Conservation (phyloP, 2,329 filamentous ascomycete species). For the Calonectria henricotiae region DNA sequence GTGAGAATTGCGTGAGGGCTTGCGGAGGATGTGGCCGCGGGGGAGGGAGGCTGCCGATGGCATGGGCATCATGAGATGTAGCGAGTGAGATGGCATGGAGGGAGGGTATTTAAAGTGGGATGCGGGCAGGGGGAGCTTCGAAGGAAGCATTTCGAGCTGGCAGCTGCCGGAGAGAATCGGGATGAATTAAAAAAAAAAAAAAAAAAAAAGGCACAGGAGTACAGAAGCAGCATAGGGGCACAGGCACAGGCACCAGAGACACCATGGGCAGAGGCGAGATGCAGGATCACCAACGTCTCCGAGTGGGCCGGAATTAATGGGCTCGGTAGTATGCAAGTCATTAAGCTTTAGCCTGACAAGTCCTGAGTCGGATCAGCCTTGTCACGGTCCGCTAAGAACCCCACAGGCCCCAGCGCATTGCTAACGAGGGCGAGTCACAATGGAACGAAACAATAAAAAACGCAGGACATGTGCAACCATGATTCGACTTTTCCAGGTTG, state of each 20-base stretch:
- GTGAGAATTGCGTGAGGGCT: slow-evolving; percentile 30
- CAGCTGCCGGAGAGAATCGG: slow-evolving; percentile 50
- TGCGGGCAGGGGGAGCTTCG: slow-evolving; percentile 15
- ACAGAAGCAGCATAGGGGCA: not conserved
- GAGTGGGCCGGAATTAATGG: slow-evolving; percentile 2
- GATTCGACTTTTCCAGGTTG: slow-evolving; percentile 48
- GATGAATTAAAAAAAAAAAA: slow-evolving; percentile 19
- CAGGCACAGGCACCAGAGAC: slow-evolving; percentile 5
- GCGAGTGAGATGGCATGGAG: slow-evolving; percentile 28
- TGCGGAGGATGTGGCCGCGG: slow-evolving; percentile 4
- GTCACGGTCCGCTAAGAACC: slow-evolving; percentile 3
- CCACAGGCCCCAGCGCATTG: slow-evolving; percentile 7
- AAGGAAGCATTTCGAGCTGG: slow-evolving; percentile 24
- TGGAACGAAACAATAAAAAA: slow-evolving; percentile 42
- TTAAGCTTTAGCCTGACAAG: slow-evolving; percentile 28
- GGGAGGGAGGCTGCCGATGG: slow-evolving; percentile 29
- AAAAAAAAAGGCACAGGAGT: slow-evolving; percentile 3
- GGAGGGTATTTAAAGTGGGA: slow-evolving; percentile 23
- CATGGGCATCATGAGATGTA: slow-evolving; percentile 35
- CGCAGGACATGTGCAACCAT: slow-evolving; percentile 44
- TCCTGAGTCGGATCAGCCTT: slow-evolving; percentile 25
- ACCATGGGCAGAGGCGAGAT: slow-evolving; percentile 14
- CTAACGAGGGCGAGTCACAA: slow-evolving; percentile 18
- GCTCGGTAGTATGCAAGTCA: slow-evolving; percentile 30
- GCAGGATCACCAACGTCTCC: slow-evolving; percentile 22